A percentile compares a stretch with the other conserved stretches of the same genome.
Conservation (phyloP, 805 yeast species). For the Saturnispora zaruensis region DNA sequence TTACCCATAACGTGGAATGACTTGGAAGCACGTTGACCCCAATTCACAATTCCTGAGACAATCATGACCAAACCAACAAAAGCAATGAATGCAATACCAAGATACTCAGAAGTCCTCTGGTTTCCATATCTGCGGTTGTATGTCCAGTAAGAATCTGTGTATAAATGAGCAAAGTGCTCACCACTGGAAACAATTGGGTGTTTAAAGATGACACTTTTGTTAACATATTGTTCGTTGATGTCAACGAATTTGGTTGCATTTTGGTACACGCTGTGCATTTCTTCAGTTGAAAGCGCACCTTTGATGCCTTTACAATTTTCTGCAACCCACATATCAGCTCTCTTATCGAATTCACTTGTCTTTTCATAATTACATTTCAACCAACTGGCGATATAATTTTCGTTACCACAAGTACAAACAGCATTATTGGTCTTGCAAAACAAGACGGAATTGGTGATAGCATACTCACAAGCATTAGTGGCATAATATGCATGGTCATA, state of each 20-base stretch:
- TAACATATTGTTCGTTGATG: constrained; percentile 22
- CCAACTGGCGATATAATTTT: constrained; percentile 25
- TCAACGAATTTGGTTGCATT: constrained; percentile 28
- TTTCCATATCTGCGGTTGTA: constrained; percentile 28
- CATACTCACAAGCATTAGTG: constrained; percentile 18
- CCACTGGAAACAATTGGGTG: constrained; percentile 29
- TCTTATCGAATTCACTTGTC: constrained; percentile 11
- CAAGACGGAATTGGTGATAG: constrained; percentile 16
- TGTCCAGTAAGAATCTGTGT: constrained; percentile 21
- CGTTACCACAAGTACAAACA: constrained; percentile 22
- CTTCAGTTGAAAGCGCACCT: constrained; percentile 26
- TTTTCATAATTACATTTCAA: constrained; percentile 20
- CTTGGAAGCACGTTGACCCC: constrained; percentile 35
- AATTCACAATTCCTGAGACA: constrained; percentile 34
- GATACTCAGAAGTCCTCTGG: constrained; percentile 33
- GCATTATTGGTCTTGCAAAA: constrained; percentile 15
- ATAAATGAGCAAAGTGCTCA: constrained; percentile 16
- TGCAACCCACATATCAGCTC: constrained; percentile 19
- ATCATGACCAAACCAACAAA: constrained; percentile 42
- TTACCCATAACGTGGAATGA: constrained; percentile 24
- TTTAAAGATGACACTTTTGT: constrained; percentile 24
- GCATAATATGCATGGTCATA: constrained; percentile 12
- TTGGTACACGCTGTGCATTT: constrained; percentile 34
- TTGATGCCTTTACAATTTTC: constrained; percentile 16
- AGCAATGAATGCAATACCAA: constrained; percentile 39